Evolutionary conservation across 2,329 filamentous ascomycete species (phyloP), one percentile per base, ranked within the genome.

Genomic region (Cladophialophora chaetospira): DNA sequence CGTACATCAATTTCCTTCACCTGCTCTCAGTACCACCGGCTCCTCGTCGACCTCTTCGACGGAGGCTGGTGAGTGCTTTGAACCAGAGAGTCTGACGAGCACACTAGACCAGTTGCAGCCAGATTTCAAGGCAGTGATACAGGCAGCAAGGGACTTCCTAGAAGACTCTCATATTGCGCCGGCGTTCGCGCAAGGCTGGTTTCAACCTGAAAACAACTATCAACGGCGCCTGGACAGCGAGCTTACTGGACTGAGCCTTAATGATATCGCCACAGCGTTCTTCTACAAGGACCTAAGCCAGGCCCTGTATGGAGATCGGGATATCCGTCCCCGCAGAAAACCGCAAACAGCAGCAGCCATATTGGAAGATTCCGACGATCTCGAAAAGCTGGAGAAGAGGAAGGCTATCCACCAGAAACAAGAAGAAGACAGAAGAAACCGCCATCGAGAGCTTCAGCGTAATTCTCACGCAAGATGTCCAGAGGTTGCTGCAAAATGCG

Each of bases 391-490:
- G 8, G 50, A 53, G 23, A 50, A 17, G 21, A 44, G 26, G 13
- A 13, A 53, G 25, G 53, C 36, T 19, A 25, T 35, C 55, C 11
- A 48, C 53, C 13, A 54, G 60, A 29, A 42, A 33, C 42, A 44
- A 23, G 62, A 64, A 40, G 33, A 51, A 13, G 54, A 55, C 21
- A 48, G 62, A 25, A 54, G 62, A 13, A 42, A 59, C 23, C 54
- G 57, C 4, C 62, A 64, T 35, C 51, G 62, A 8, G 38, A 56
- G 4, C 38, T 57, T 17, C 60, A 62, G 25, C 60, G 42, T 38
- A 38, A 62, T 25, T 48, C 40, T 35, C 51, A 58, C 46, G 33
- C 51, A 11, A 53, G 62, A 28, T 58, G 60, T 10, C 42, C 53
- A 2, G 55, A 62, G 1, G 29, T 62, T 13, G 38, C 50, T 15